Conservation (phyloP, 1,139 yeast genomes). For the Suhomyces atakaporum region DNA sequence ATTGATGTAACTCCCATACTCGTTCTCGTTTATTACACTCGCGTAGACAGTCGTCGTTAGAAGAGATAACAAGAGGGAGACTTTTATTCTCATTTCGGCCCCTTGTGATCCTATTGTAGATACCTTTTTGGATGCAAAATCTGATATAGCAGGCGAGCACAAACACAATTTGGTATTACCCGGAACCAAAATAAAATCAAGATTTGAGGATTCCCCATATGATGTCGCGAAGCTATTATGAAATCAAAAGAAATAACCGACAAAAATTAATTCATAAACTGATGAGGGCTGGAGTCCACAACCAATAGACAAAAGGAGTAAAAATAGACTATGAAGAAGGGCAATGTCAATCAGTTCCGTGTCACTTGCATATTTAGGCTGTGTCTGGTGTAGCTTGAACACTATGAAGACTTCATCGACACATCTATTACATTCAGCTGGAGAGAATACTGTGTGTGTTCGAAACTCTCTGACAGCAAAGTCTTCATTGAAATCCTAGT, state of each 20-base stretch:
- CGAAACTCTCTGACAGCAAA: not conserved
- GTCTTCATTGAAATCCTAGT: too few species aligned
- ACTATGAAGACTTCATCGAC: too few species aligned
- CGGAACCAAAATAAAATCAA: not conserved
- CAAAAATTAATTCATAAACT: not conserved
- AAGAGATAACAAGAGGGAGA: not conserved
- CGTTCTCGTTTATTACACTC: slow-evolving; percentile 12
- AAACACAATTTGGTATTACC: not conserved
- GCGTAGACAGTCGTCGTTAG: not conserved
- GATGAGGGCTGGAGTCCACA: slow-evolving; percentile 4
- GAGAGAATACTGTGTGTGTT: too few species aligned
- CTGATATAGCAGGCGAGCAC: not conserved
- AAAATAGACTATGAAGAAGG: not conserved
- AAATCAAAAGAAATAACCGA: not conserved
- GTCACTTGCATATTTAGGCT: slow-evolving; percentile 3
- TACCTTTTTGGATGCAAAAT: not conserved
- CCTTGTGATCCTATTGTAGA: too few species aligned
- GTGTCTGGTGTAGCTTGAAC: too few species aligned
- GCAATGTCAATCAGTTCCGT: not conserved
- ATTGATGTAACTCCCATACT: slow-evolving; percentile 47
- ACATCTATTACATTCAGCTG: too few species aligned
- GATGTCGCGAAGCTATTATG: not conserved
- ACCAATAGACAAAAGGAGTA: slow-evolving; percentile 3
- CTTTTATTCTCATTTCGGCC: not conserved
- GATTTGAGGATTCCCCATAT: too few species aligned